Conservation (phyloP, 2,329 filamentous ascomycete genomes). For the Microcyclospora tardicrescens region DNA sequence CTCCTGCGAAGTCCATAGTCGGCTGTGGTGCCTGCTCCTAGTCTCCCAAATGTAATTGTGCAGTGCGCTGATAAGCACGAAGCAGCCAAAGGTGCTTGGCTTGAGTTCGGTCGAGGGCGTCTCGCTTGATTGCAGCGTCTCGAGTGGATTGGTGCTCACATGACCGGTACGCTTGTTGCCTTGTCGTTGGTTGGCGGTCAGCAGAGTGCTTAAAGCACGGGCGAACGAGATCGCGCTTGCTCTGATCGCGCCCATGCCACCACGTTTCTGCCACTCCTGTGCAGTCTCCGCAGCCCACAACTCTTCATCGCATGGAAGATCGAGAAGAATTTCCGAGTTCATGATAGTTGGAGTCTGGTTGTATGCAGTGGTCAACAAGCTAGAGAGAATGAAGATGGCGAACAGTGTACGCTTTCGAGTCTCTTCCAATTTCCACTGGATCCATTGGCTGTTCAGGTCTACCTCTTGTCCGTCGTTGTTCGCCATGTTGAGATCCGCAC, state of each 20-base stretch:
- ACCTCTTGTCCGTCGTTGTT: slow-evolving; percentile 9
- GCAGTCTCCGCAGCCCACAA: slow-evolving; percentile 74
- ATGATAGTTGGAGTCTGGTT: slow-evolving; percentile 84
- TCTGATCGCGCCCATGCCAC: slow-evolving; percentile 56
- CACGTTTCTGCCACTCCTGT: slow-evolving; percentile 66
- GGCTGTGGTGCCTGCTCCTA: slow-evolving; percentile 73
- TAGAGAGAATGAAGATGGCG: slow-evolving; percentile 81
- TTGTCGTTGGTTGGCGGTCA: slow-evolving; percentile 59
- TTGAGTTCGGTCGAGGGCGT: slow-evolving; percentile 44
- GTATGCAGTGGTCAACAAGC: slow-evolving; percentile 79
- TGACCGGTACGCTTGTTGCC: slow-evolving; percentile 12
- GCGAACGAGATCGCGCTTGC: slow-evolving; percentile 68
- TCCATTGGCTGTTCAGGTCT: slow-evolving; percentile 61
- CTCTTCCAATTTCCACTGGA: slow-evolving; percentile 76
- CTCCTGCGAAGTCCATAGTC: slow-evolving; percentile 81
- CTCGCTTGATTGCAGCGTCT: slow-evolving; percentile 10
- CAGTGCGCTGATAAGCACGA: slow-evolving; percentile 82
- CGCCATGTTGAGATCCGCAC: slow-evolving; percentile 40
- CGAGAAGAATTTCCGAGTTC: slow-evolving; percentile 82
- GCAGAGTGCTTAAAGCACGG: slow-evolving; percentile 63
- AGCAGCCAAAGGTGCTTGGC: slow-evolving; percentile 83
- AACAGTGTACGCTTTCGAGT: slow-evolving; percentile 90
- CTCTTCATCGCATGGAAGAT: slow-evolving; percentile 86
- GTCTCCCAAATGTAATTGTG: slow-evolving; percentile 99
- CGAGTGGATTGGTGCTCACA: slow-evolving; percentile 14